Conservation (phyloP, 176 grass and related monocot genomes). For the Aegilops bicornis region DNA sequence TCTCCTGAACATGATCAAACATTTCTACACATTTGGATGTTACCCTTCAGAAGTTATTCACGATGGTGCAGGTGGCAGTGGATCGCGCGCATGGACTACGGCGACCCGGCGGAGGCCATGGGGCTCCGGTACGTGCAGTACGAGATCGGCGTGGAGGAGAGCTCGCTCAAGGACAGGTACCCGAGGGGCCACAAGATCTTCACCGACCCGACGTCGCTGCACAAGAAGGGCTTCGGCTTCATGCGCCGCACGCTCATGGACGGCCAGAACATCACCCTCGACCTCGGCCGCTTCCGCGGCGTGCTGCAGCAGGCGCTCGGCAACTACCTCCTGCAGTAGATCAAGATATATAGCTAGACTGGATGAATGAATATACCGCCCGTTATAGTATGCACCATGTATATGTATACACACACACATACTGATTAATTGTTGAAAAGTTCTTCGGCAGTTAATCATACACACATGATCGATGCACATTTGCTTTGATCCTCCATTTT, state of each 20-base stretch:
- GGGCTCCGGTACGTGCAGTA: constrained; percentile 77
- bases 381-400: not conserved
- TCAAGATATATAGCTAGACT: not conserved
- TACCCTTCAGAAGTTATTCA: not conserved
- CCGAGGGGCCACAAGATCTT: constrained; percentile 62
- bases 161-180: constrained; percentile 74
- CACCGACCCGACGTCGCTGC: constrained; percentile 62
- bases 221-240: constrained; percentile 64
- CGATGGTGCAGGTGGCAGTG: constrained; percentile 83
- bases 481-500: no score
- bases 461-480: no score
- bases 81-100: constrained; percentile 74
- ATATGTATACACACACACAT: not conserved
- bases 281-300: constrained; percentile 43
- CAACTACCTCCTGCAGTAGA: constrained; percentile 51
- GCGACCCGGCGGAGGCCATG: constrained; percentile 76
- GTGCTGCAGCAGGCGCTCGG: constrained; percentile 52
- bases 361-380: not conserved
- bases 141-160: constrained; percentile 63
- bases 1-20: no score
- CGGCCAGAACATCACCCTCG: constrained; percentile 73
- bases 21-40: no score
- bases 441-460: no score
- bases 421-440: not conserved
- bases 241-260: constrained; percentile 69